A percentile compares a stretch with the other conserved stretches of the same genome.
Evolutionary conservation across 106 monocot species (phyloP).

Genomic region (Platanthera guangdongensis): DNA sequence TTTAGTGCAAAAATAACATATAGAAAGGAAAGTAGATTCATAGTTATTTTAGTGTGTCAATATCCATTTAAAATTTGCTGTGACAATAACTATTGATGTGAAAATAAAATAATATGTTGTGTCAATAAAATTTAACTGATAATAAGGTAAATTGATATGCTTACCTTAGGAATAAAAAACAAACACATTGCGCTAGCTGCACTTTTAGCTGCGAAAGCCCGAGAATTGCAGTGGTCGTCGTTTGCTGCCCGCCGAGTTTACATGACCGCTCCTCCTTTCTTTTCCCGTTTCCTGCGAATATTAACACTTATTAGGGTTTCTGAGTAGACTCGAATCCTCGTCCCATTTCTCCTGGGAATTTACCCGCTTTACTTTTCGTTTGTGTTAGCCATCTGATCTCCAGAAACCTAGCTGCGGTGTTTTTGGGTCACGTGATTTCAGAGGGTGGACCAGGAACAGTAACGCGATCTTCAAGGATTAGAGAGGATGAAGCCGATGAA

Average conservation of each 20-base stretch:
- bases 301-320: not conserved
- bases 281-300: no score
- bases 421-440: not conserved
- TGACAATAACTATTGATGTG: no score
- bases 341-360: not conserved
- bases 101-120: no score
- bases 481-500: constrained; percentile 34
- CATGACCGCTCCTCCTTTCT: no score
- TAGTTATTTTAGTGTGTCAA: no score
- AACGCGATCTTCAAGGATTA: not conserved
- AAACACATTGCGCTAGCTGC: no score
- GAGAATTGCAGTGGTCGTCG: not conserved
- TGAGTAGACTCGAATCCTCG: not conserved
- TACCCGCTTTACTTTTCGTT: not conserved
- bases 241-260: not conserved
- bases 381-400: not conserved
- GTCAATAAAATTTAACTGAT: no score
- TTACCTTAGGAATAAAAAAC: no score
- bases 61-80: no score
- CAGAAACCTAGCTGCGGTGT: not conserved
- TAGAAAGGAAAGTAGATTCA: no score
- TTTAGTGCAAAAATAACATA: no score
- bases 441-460: not conserved
- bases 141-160: no score
- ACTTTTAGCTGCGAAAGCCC: not conserved